phyloP scores from a whole-genome alignment of 1,139 yeast genomes.

The Magnusiomyces suaveolens region DNA sequence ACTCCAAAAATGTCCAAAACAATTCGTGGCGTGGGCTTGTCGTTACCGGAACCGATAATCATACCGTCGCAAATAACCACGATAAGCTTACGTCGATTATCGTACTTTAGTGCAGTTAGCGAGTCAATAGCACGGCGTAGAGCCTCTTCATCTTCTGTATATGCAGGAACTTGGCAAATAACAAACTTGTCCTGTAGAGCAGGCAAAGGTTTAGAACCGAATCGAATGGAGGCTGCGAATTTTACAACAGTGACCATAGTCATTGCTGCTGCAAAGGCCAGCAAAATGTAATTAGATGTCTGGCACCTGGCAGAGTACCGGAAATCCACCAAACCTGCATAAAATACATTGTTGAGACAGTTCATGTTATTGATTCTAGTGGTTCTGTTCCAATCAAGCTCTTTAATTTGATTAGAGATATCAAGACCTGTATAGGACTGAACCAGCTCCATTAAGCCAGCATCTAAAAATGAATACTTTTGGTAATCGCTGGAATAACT shows the following conservation, averaged over 20 bases:
- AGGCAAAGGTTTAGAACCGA: constrained; percentile 29
- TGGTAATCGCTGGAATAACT: constrained; percentile 18
- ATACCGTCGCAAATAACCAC: constrained; percentile 33
- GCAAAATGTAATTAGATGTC: constrained; percentile 33
- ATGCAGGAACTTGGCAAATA: constrained; percentile 38
- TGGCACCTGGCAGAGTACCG: constrained; percentile 34
- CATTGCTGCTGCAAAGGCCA: constrained; percentile 31
- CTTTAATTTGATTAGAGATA: constrained; percentile 22
- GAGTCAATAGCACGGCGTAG: constrained; percentile 38
- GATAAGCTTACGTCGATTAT: constrained; percentile 35
- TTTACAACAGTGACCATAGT: constrained; percentile 31
- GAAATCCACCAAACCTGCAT: constrained; percentile 32
- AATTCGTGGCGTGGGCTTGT: constrained; percentile 36
- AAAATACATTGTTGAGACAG: constrained; percentile 28
- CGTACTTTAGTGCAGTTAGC: constrained; percentile 34
- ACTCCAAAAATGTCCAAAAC: constrained; percentile 36
- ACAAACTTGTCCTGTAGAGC: constrained; percentile 35
- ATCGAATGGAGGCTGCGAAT: constrained; percentile 36
- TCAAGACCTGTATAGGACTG: constrained; percentile 27
- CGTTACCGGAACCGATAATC: constrained; percentile 39
- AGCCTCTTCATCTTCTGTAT: constrained; percentile 37
- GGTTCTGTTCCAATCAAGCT: constrained; percentile 20
- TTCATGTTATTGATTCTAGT: constrained; percentile 26
- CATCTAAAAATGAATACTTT: constrained; percentile 30
- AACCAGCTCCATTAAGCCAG: constrained; percentile 26